These are phyloP conservation scores for Candida khao-thaluensis DNA, from an alignment of 805 yeast species.

Conservation along the genomic window DNA sequence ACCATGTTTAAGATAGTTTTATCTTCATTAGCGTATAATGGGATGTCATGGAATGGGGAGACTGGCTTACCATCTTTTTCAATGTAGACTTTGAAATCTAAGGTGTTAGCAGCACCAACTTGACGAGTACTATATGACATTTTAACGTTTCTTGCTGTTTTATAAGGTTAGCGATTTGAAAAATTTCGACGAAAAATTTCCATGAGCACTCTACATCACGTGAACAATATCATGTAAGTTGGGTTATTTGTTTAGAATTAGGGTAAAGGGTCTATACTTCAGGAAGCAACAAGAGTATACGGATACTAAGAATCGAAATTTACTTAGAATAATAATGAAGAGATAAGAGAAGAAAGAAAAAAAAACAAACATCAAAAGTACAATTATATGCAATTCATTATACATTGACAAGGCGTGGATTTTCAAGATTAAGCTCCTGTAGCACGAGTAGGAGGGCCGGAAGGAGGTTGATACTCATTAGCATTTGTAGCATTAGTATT, in stretches of 20 bases:
- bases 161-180: background rate
- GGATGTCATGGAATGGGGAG: slow-evolving; percentile 83
- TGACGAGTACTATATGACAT: slow-evolving; percentile 88
- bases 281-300: too few relatives aligned
- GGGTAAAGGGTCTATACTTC: too few relatives aligned
- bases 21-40: slow-evolving; percentile 88
- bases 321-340: background rate
- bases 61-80: slow-evolving; percentile 93
- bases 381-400: slow-evolving; percentile 2
- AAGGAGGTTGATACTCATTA: slow-evolving; percentile 2
- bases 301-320: background rate
- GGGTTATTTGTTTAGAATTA: background rate
- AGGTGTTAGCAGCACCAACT: slow-evolving; percentile 92
- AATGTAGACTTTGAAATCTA: slow-evolving; percentile 87
- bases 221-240: background rate
- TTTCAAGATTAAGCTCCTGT: too few relatives aligned
- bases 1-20: slow-evolving; percentile 76
- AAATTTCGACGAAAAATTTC: slow-evolving; percentile 6
- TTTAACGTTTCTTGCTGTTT: slow-evolving; percentile 4
- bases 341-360: background rate
- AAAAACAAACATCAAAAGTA: background rate
- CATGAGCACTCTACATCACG: slow-evolving; percentile 5
- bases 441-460: slow-evolving; percentile 3
- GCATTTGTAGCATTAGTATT: background rate
- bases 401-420: too few relatives aligned